Evolutionary conservation across 78 protist species (phyloP).

Genomic region (Dictyostelium purpureum): DNA sequence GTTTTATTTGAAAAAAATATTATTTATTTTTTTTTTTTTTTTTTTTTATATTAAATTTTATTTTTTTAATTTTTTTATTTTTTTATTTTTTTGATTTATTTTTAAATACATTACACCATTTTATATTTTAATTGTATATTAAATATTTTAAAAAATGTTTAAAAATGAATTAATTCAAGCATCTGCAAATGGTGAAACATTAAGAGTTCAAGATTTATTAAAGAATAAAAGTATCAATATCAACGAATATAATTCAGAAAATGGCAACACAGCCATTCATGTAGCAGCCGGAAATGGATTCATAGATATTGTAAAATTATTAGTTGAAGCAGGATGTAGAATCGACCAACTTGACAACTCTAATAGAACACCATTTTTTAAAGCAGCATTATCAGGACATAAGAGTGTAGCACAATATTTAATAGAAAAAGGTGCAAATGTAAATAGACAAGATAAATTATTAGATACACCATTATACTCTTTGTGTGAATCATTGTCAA

Average conservation of each 20-base stretch:
- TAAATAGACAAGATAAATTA: background rate
- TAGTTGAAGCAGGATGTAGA: background rate
- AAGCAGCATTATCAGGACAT: background rate
- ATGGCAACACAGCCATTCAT: background rate
- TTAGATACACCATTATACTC: slow-evolving; percentile 5
- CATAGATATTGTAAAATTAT: background rate
- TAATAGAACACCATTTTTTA: background rate
- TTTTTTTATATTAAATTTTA: no score
- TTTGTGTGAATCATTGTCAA: background rate
- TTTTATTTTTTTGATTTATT: no score
- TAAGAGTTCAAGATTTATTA: background rate
- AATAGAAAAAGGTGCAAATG: background rate
- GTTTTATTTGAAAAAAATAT: no score
- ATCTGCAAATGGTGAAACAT: slow-evolving; percentile 17
- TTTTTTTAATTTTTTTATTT: no score
- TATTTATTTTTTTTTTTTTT: no score
- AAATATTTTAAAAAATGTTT: no score
- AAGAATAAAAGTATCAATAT: background rate
- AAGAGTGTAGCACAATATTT: background rate
- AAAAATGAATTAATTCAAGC: background rate
- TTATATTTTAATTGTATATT: no score
- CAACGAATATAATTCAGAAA: background rate
- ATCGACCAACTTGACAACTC: background rate
- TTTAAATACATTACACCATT: no score
- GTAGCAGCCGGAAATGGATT: background rate